These are phyloP conservation scores for Ophiostoma fasciatum DNA, from an alignment of 2,329 filamentous ascomycete species.

Conservation along the genomic window DNA sequence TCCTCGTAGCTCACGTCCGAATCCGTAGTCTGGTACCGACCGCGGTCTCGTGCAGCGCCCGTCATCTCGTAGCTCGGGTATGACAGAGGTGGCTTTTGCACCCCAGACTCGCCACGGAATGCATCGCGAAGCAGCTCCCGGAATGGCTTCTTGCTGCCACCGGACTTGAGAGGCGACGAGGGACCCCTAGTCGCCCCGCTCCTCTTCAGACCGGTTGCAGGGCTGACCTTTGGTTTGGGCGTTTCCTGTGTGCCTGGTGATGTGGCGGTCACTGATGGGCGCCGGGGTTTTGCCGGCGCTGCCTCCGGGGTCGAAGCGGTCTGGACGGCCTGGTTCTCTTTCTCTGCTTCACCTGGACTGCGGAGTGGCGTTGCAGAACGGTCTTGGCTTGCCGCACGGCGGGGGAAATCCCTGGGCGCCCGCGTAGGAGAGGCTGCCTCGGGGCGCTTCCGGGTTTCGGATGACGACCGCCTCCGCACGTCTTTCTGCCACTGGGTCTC, in stretches of 20 bases:
- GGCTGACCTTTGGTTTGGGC: constrained; percentile 13
- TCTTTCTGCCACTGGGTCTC: constrained; percentile 22
- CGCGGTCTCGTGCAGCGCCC: constrained; percentile 13
- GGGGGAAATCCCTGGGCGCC: background rate
- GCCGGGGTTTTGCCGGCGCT: too few relatives aligned
- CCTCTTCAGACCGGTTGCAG: constrained; percentile 30
- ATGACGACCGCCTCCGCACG: constrained; percentile 4
- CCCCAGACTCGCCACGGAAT: constrained; percentile 45
- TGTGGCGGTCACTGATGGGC: too few relatives aligned
- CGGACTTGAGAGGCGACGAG: constrained; percentile 32
- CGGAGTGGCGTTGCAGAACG: background rate
- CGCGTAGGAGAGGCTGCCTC: constrained; percentile 1
- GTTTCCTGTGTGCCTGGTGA: constrained; percentile 18
- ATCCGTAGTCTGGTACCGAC: background rate
- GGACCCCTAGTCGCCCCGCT: constrained; percentile 38
- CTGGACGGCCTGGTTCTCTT: background rate
- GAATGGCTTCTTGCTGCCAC: constrained; percentile 31
- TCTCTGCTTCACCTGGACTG: constrained; percentile 8
- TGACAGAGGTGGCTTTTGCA: constrained; percentile 27
- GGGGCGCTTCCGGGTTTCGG: constrained; percentile 7
- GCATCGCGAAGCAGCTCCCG: constrained; percentile 46
- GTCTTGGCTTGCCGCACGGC: constrained; percentile 3
- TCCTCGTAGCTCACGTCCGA: constrained; percentile 11
- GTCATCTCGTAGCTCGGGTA: constrained; percentile 31
- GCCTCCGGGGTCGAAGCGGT: background rate